These are phyloP conservation scores for Kazachstania sp. DNA, from an alignment of 1,139 yeast genomes.

Conservation along the genomic window DNA sequence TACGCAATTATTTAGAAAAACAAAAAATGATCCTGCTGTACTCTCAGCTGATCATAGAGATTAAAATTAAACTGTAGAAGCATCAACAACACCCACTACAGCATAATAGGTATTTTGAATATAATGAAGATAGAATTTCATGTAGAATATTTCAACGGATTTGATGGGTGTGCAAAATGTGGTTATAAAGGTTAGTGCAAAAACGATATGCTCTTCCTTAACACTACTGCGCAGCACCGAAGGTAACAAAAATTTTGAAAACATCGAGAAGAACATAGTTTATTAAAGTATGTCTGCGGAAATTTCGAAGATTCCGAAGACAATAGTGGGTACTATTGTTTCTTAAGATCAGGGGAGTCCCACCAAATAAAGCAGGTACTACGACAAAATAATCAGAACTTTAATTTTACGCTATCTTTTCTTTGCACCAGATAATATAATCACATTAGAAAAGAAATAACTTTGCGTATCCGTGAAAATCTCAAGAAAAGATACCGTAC, in stretches of 20 bases:
- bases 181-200: background rate
- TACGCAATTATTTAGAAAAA: background rate
- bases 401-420: background rate
- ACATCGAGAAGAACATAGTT: background rate
- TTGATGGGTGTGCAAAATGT: no score
- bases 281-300: background rate
- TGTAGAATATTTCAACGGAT: no score
- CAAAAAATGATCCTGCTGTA: background rate
- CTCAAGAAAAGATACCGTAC: background rate
- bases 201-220: background rate
- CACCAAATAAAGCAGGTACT: constrained; percentile 1
- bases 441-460: background rate
- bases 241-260: background rate
- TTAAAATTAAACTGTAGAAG: background rate
- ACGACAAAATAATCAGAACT: background rate
- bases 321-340: background rate
- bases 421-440: background rate
- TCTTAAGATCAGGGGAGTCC: constrained; percentile 1
- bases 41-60: background rate
- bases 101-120: no score
- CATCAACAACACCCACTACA: background rate
- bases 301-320: background rate
- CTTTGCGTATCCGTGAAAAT: background rate
- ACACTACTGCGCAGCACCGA: background rate
- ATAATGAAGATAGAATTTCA: no score